Evolutionary conservation across 768 basidiomycete genomes (phyloP), one percentile per base, ranked within the genome.

Genomic region (Cystofilobasidium bisporidii): DNA sequence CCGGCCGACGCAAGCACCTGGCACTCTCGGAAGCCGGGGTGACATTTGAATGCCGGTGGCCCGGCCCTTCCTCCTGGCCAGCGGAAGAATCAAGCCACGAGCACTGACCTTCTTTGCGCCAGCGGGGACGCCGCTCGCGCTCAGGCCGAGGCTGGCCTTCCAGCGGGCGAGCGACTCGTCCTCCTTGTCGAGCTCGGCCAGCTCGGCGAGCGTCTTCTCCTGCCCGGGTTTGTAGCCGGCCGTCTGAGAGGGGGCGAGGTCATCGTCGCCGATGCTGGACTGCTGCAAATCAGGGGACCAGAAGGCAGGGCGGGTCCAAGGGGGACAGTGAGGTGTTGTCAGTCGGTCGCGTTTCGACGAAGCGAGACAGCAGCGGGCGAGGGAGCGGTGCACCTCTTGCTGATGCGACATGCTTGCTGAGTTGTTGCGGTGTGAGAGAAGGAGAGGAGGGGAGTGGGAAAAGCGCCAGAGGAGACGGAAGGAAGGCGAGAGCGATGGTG

Each of bases 121-220:
- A 18, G 61, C 50, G 9, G 18, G 28, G 22, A 2, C 47, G 47
- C 22, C 20, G 84, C 81, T 38, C 61, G 83, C 82, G 9, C 67
- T 75, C 69, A 97, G 85, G 63, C 94, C 94, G 32, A 98, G 82
- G 63, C 87, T 91, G 45, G 89, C 90, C 77, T 98, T 98, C 94
- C 94, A 98, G 71, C 91, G 86, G 38, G 87, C 86, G 73, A 98
- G 82, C 76, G 89, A 91, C 78, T 96, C 93, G 76, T 97, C 93
- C 70, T 88, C 64, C 12, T 30, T 28, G 63, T 59, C 40, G 28
- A 73, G 61, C 60, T 26, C 79, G 30, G 89, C 87, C 55, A 90
- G 89, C 76, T 93, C 89, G 30, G 89, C 89, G 17, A 87, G 79
- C 55, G 82, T 81, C 80, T 89, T 75, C 62, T 71, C 71, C 68